Evolutionary conservation across 345 rosid genomes (phyloP), one percentile per base, ranked within the genome.

Genomic region (Geranium rotundifolium): DNA sequence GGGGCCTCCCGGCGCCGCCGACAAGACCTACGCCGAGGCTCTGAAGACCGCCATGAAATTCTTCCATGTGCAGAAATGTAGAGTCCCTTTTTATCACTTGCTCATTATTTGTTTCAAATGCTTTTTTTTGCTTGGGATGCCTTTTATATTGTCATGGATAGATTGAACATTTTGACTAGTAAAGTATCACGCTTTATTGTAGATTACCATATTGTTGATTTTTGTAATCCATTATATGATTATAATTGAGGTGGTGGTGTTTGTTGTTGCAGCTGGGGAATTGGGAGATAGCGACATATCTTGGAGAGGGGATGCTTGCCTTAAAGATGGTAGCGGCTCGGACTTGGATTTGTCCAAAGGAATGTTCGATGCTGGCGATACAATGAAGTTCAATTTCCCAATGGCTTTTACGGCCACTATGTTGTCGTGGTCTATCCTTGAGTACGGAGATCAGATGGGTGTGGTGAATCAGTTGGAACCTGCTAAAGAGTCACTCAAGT

Each of bases 231-330:
- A 7, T 50, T 17, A 4, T 46, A 23, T 19, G 63, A 19, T 20
- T 7, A 29, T 17, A 17, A 17, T 23, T 58, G 8, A 34, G 27
- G 29, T 23, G 37, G 19, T 14, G 17, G 57, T 2, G 64, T 59
- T 64, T 23, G 34, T 68, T 69, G 63, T 13, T 79, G 67, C 66
- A 93, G 99, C 99, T 72, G 99, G 97, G 19, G 73, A 72, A 67
- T 72, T 90, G 76, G 89, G 19, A 67, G 63, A 84, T n/a, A 81
- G 85, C 60, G 69, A 80, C 39, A 81, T 90, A 75, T 4, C 81
- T 0, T 93, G 99, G 99, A 85, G 99, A 81, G 99, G 99, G 63
- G 78, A 95, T 80, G 90, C 97, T 17, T 95, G 77, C 46, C 77
- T 86, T 3, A 64, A 77, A 3, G 99, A 93, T 73, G 99, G 99